Evolutionary conservation across 108 stramenopile genomes (phyloP).

Genomic region (Bacterosira constricta): DNA sequence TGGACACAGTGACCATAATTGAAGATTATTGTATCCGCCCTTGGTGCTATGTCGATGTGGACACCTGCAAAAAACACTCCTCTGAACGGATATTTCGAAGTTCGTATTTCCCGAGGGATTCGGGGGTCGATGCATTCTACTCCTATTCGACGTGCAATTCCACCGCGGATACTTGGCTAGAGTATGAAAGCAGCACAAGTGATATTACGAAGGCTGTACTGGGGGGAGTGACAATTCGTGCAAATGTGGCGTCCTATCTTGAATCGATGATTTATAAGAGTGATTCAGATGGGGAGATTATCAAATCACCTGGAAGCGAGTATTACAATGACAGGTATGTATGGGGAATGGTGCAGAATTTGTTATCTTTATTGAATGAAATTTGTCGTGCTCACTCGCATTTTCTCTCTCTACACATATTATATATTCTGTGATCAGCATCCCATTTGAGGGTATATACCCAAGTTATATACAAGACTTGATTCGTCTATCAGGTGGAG

Average conservation of each 20-base stretch:
- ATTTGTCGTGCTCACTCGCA: not conserved
- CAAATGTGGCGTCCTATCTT: not conserved
- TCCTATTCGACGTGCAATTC: constrained; percentile 25
- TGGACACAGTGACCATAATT: no score
- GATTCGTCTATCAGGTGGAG: not conserved
- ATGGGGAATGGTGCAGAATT: not conserved
- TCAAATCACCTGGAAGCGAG: not conserved
- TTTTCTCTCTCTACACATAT: not conserved
- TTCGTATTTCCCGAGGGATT: not conserved
- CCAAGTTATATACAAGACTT: not conserved
- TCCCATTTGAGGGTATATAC: constrained; percentile 11
- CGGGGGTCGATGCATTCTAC: not conserved
- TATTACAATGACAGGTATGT: constrained; percentile 10
- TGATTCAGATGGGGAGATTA: not conserved
- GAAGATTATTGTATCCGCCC: constrained; percentile 11
- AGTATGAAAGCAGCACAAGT: not conserved
- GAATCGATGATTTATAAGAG: not conserved
- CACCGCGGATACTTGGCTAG: not conserved
- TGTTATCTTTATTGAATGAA: not conserved
- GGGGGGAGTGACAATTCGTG: not conserved
- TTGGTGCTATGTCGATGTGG: constrained; percentile 20
- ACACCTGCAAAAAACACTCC: constrained; percentile 1
- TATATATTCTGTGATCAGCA: not conserved
- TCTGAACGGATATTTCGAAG: not conserved
- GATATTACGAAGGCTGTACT: not conserved